These are phyloP conservation scores for Oehlia diaphana DNA, from an alignment of 192 early-diverging fungal genomes.

Conservation along the genomic window DNA sequence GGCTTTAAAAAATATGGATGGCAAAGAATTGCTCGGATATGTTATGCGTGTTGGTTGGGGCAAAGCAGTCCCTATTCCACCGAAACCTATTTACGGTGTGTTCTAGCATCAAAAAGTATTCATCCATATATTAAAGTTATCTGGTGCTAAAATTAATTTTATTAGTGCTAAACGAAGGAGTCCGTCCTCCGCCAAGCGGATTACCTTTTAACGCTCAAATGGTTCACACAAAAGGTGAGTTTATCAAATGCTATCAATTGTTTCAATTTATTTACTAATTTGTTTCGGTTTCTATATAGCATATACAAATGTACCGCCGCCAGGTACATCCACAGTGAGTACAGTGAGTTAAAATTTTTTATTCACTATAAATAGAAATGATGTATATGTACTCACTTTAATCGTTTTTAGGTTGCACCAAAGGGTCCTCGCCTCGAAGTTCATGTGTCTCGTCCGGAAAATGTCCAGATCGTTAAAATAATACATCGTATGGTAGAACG, in stretches of 20 bases:
- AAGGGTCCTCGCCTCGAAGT: conserved; percentile 61
- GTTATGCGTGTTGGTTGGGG: conserved; percentile 80
- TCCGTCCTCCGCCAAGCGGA: conserved; percentile 38
- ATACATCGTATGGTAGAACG: conserved; percentile 89
- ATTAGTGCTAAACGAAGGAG: conserved; percentile 38
- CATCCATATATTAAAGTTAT: background rate
- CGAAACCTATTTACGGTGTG: conserved; percentile 71
- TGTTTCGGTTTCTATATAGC: background rate
- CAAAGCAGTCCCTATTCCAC: conserved; percentile 74
- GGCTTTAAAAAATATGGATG: conserved; percentile 76
- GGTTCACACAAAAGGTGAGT: conserved; percentile 27
- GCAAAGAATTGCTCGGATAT: conserved; percentile 59
- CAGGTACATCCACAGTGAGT: background rate
- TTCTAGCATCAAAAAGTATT: background rate
- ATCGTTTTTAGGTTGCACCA: conserved; percentile 2
- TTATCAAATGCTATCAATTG: background rate
- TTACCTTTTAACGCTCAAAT: conserved; percentile 68
- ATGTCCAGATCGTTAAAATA: conserved; percentile 51
- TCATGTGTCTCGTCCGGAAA: conserved; percentile 59
- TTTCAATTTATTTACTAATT: background rate
- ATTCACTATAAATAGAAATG: background rate
- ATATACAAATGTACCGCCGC: conserved; percentile 13
- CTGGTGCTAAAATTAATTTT: background rate
- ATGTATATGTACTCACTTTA: background rate
- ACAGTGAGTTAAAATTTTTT: background rate